phyloP scores from a whole-genome alignment of 495 filamentous ascomycete species.

The Aspergillus sclerotiicarbonarius region DNA sequence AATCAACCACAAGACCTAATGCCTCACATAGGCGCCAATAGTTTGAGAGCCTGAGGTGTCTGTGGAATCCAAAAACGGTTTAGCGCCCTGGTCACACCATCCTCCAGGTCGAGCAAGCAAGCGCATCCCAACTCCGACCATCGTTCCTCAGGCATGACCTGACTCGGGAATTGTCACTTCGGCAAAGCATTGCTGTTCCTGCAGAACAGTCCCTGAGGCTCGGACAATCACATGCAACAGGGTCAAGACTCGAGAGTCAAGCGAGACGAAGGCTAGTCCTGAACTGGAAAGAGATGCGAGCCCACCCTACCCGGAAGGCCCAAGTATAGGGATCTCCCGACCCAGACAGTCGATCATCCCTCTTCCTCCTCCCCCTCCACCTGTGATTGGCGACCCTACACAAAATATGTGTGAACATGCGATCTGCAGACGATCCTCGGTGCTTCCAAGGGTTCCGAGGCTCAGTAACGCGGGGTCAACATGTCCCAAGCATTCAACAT shows the following conservation, averaged over 20 bases:
- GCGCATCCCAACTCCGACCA: too few relatives aligned
- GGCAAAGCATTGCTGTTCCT: not conserved
- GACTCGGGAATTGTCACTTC: too few relatives aligned
- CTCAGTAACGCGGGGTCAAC: constrained; percentile 11
- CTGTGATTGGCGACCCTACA: not conserved
- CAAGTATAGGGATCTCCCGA: not conserved
- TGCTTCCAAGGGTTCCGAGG: constrained; percentile 7
- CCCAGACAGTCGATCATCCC: not conserved
- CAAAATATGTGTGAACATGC: not conserved
- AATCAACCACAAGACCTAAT: too few relatives aligned
- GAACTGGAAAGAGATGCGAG: not conserved
- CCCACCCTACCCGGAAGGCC: not conserved
- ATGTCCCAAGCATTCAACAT: constrained; percentile 4
- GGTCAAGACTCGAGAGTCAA: not conserved
- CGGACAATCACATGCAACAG: not conserved
- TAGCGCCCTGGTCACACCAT: too few relatives aligned
- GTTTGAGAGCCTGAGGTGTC: too few relatives aligned
- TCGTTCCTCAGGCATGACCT: too few relatives aligned
- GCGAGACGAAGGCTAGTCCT: not conserved
- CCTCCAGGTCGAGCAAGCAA: too few relatives aligned
- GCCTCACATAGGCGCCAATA: too few relatives aligned
- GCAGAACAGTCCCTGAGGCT: not conserved
- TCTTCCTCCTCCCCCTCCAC: not conserved
- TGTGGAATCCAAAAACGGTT: too few relatives aligned
- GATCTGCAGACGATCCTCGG: not conserved